Percentiles rank a stretch among this genome's conserved stretches.
phyloP scores from a whole-genome alignment of 2,329 filamentous ascomycete genomes.

The Cladophialophora carrionii region DNA sequence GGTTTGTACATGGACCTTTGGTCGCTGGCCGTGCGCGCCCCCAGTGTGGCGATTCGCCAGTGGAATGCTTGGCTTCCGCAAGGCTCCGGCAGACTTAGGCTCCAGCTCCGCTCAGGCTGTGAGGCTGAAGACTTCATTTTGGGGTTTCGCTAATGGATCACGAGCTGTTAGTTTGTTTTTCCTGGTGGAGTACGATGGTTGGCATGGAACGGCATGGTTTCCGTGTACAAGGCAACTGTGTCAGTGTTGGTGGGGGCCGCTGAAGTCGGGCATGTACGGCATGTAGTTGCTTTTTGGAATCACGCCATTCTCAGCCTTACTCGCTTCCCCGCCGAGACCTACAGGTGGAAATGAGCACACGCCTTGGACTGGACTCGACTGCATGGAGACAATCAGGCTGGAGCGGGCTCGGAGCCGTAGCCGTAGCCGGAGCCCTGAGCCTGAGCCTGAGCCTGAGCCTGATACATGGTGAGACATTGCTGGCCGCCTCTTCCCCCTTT shows the following conservation, averaged over 20 bases:
- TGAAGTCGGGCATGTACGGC: no score
- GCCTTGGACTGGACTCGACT: not conserved
- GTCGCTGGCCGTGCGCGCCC: not conserved
- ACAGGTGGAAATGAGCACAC: not conserved
- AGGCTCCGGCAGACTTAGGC: not conserved
- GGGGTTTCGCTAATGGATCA: no score
- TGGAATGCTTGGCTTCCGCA: not conserved
- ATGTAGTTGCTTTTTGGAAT: not conserved
- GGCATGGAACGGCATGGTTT: not conserved
- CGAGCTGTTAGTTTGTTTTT: not conserved
- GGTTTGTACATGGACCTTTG: not conserved
- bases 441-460: not conserved
- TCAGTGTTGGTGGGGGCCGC: no score
- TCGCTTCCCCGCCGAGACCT: not conserved
- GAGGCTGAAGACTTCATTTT: not conserved
- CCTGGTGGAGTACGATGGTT: not conserved
- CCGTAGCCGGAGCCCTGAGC: not conserved
- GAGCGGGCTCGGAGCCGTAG: no score
- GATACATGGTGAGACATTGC: not conserved
- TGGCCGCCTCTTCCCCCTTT: not conserved
- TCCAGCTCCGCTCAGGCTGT: no score
- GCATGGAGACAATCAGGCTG: not conserved
- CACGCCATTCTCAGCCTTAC: not conserved
- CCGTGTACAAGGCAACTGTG: not conserved
- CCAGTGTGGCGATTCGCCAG: no score